Evolutionary conservation across 1,284 basidiomycete species (phyloP).

Genomic region (Sporisorium iseilematis-ciliati): DNA sequence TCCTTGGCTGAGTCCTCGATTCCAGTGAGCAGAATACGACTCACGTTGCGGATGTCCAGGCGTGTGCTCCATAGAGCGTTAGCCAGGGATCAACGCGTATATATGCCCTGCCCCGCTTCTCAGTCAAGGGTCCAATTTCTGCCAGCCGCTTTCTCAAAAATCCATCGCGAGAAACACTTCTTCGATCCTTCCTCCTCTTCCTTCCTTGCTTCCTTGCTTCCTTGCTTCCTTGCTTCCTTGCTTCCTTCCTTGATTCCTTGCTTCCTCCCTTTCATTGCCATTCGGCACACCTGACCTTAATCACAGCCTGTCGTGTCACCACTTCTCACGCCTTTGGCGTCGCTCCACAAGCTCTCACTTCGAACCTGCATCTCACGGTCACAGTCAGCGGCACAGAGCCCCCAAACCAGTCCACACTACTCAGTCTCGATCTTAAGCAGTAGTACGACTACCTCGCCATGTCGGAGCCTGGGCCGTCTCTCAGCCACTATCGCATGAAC

Average conservation of each 20-base stretch:
- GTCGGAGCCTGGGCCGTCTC: conserved; percentile 15
- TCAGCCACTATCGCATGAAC: conserved; percentile 2
- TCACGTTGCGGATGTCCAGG: background rate
- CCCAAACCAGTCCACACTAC: too few relatives aligned
- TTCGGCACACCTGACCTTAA: background rate
- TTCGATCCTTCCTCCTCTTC: background rate
- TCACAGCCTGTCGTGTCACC: background rate
- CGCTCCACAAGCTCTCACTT: too few relatives aligned
- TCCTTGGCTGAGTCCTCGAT: background rate
- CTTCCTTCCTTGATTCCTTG: too few relatives aligned
- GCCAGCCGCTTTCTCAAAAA: conserved; percentile 10
- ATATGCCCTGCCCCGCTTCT: background rate
- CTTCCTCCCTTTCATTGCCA: too few relatives aligned
- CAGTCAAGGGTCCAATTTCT: conserved; percentile 34
- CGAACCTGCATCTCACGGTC: too few relatives aligned
- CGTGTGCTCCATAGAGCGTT: background rate
- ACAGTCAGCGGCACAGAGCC: too few relatives aligned
- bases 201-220: too few relatives aligned
- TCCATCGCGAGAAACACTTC: background rate
- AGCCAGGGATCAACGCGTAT: background rate
- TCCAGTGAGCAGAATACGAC: too few relatives aligned
- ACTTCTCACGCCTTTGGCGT: too few relatives aligned
- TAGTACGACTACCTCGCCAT: conserved; percentile 3
- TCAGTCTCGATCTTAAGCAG: too few relatives aligned
- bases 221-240: too few relatives aligned